Percentiles rank a stretch among this genome's conserved stretches.
phyloP scores from a whole-genome alignment of 139 green algal species.

The Tetradesmus lagerheimii region DNA sequence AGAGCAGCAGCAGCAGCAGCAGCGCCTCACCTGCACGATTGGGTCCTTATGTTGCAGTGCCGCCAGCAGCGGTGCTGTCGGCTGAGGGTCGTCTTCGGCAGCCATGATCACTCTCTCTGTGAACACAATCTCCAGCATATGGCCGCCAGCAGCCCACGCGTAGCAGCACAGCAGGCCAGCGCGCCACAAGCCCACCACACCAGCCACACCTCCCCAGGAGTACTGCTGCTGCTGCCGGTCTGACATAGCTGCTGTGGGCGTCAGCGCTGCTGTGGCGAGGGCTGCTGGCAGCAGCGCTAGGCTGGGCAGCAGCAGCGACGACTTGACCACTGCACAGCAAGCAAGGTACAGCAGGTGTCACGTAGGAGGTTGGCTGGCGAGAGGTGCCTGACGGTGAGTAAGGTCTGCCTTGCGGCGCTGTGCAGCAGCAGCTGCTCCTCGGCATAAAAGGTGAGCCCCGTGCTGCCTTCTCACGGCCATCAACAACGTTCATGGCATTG shows the following conservation, averaged over 20 bases:
- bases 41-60: conserved; percentile 43
- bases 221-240: not conserved
- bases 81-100: conserved; percentile 43
- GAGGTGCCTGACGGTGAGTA: no score
- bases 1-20: not conserved
- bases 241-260: not conserved
- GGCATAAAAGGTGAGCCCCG: no score
- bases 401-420: no score
- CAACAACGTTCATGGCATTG: not conserved
- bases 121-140: conserved; percentile 59
- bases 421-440: no score
- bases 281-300: not conserved
- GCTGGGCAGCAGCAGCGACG: conserved; percentile 19
- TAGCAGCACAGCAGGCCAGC: conserved; percentile 36
- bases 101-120: conserved; percentile 55
- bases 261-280: not conserved
- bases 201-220: not conserved
- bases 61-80: conserved; percentile 33
- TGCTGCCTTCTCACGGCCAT: not conserved
- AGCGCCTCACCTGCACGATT: conserved; percentile 32
- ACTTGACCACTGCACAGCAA: not conserved
- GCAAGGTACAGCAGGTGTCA: not conserved
- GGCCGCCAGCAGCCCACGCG: conserved; percentile 8
- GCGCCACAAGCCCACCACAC: not conserved
- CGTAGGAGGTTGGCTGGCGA: not conserved